These are phyloP conservation scores for Termitomyces sp. DNA, from an alignment of 768 basidiomycete species.

Conservation along the genomic window DNA sequence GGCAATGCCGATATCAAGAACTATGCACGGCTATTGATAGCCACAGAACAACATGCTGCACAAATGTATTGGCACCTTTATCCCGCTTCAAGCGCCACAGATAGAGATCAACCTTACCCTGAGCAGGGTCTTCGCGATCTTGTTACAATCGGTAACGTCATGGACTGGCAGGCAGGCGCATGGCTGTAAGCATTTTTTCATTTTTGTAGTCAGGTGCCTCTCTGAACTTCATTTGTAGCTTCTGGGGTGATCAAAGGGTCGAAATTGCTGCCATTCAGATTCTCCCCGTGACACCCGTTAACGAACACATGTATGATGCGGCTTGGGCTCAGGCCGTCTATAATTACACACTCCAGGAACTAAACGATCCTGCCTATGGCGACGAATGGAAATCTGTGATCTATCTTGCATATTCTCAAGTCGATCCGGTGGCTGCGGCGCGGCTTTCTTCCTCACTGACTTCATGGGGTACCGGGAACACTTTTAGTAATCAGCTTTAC, in stretches of 20 bases:
- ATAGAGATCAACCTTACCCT: constrained; percentile 28
- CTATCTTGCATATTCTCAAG: constrained; percentile 25
- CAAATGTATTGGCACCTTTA: constrained; percentile 32
- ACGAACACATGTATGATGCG: constrained; percentile 27
- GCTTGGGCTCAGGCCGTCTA: constrained; percentile 23
- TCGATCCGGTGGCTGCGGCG: constrained; percentile 20
- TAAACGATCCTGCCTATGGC: constrained; percentile 18
- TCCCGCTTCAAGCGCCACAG: constrained; percentile 21
- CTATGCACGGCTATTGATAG: constrained; percentile 26
- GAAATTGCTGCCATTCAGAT: constrained; percentile 30
- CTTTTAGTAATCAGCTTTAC: constrained; percentile 25
- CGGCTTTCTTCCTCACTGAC: constrained; percentile 23
- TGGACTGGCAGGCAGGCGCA: constrained; percentile 28
- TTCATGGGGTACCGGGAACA: constrained; percentile 27
- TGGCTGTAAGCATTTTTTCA: constrained; percentile 23
- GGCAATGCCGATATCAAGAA: constrained; percentile 25
- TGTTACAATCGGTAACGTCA: constrained; percentile 29
- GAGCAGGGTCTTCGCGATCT: constrained; percentile 22
- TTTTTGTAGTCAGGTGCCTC: neutral
- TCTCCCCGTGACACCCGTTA: constrained; percentile 28
- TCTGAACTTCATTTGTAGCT: constrained; percentile 10
- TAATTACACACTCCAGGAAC: constrained; percentile 21
- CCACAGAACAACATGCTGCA: constrained; percentile 27
- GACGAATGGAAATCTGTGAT: constrained; percentile 31
- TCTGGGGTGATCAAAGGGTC: constrained; percentile 26